These are phyloP conservation scores for Ascochyta clinopodiicola DNA, from an alignment of 2,329 filamentous ascomycete genomes.

Conservation along the genomic window DNA sequence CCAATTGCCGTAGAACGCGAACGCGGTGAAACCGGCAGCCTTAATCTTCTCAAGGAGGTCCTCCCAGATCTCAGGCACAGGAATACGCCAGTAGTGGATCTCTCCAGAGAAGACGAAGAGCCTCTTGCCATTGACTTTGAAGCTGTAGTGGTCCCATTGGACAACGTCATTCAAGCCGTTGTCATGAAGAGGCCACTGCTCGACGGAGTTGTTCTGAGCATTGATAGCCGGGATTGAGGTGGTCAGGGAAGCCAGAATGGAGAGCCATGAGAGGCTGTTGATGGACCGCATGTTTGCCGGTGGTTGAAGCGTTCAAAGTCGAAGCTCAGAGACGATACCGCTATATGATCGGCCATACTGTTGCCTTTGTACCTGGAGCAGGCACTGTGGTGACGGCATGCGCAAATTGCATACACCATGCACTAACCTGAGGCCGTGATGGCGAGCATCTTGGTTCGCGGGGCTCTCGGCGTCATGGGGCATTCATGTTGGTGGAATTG, in stretches of 20 bases:
- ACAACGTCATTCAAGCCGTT: conserved; percentile 57
- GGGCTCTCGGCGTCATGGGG: conserved; percentile 12
- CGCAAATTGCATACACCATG: conserved; percentile 19
- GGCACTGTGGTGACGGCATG: conserved; percentile 14
- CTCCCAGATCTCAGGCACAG: conserved; percentile 58
- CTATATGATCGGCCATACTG: conserved; percentile 19
- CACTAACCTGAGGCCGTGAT: conserved; percentile 21
- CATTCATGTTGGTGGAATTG: conserved; percentile 25
- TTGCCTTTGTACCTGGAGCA: conserved; percentile 19
- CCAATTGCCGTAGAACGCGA: conserved; percentile 58
- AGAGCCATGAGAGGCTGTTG: conserved; percentile 32
- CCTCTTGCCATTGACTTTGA: conserved; percentile 59
- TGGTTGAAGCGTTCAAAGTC: conserved; percentile 18
- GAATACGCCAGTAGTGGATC: conserved; percentile 60
- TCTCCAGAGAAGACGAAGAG: conserved; percentile 62
- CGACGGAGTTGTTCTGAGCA: conserved; percentile 33
- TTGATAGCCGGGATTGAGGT: conserved; percentile 21
- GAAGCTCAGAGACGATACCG: conserved; percentile 24
- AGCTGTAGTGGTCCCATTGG: conserved; percentile 63
- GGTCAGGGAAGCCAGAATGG: conserved; percentile 26
- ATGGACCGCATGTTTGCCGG: conserved; percentile 30
- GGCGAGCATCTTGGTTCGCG: conserved; percentile 12
- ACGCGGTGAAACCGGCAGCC: conserved; percentile 57
- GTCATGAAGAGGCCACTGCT: conserved; percentile 57
- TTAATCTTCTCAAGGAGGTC: conserved; percentile 62